A percentile compares a stretch with the other conserved stretches of the same genome.
Evolutionary conservation across 164 flowering plant genomes (phyloP).

Genomic region (Magnolia changhungtana): DNA sequence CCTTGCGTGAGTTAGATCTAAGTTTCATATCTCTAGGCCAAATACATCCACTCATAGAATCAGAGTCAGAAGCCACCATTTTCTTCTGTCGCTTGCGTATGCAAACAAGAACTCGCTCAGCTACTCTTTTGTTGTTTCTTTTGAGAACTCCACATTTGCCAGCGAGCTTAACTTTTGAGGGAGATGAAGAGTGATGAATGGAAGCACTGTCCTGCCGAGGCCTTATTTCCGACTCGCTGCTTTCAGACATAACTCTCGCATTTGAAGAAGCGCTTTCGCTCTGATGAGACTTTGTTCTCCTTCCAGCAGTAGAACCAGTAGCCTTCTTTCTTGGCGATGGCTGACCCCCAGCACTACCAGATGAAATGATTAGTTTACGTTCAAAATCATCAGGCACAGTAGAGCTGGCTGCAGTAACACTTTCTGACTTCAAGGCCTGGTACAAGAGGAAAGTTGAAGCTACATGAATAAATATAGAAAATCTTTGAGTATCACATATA

Average conservation of each 20-base stretch:
- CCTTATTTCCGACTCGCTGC: slow-evolving; percentile 73
- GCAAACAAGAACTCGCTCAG: slow-evolving; percentile 61
- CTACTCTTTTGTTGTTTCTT: slow-evolving; percentile 74
- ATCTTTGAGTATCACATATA: background rate
- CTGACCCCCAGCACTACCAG: slow-evolving; percentile 41
- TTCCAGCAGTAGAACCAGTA: slow-evolving; percentile 35
- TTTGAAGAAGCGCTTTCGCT: slow-evolving; percentile 84
- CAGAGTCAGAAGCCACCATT: slow-evolving; percentile 56
- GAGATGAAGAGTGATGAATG: slow-evolving; percentile 31
- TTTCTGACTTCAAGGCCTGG: slow-evolving; percentile 60
- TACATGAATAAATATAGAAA: background rate
- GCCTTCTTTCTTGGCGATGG: slow-evolving; percentile 39
- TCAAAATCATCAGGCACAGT: slow-evolving; percentile 31
- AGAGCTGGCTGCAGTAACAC: slow-evolving; percentile 28
- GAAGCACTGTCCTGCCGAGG: slow-evolving; percentile 36
- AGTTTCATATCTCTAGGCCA: slow-evolving; percentile 50
- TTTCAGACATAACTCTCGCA: slow-evolving; percentile 62
- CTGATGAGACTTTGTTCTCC: slow-evolving; percentile 53
- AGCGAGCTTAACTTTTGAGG: slow-evolving; percentile 38
- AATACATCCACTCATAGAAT: slow-evolving; percentile 50
- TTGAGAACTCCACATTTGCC: slow-evolving; percentile 48
- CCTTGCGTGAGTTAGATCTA: slow-evolving; percentile 51
- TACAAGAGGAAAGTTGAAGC: slow-evolving; percentile 1
- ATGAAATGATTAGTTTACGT: slow-evolving; percentile 42
- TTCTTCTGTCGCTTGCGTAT: slow-evolving; percentile 77